Evolutionary conservation across 768 basidiomycete genomes (phyloP).

Genomic region (Leccinum ochraceum): DNA sequence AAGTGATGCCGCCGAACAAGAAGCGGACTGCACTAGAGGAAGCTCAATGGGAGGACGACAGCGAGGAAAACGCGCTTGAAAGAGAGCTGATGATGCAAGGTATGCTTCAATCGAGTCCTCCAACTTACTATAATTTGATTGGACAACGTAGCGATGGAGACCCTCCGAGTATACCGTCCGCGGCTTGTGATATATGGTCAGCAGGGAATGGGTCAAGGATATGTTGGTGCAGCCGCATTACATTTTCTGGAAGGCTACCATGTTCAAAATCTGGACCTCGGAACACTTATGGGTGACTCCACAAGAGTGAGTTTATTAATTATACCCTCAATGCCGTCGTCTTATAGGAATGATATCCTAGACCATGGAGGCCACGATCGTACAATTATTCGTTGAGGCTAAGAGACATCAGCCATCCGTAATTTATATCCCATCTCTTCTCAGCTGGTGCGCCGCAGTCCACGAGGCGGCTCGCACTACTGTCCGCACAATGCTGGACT

Average conservation of each 20-base stretch:
- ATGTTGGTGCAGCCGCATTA: conserved; percentile 86
- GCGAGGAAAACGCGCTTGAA: conserved; percentile 81
- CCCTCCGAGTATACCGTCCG: conserved; percentile 86
- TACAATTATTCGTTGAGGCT: conserved; percentile 94
- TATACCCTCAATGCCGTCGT: neutral
- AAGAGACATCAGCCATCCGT: conserved; percentile 97
- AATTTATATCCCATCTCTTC: conserved; percentile 89
- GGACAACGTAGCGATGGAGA: conserved; percentile 75
- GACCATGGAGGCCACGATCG: conserved; percentile 90
- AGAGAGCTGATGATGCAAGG: conserved; percentile 88
- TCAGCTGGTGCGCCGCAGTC: conserved; percentile 83
- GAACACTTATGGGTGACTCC: conserved; percentile 84
- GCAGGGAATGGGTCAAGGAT: conserved; percentile 87
- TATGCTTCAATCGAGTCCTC: conserved; percentile 37
- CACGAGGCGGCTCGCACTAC: conserved; percentile 84
- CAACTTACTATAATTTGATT: neutral
- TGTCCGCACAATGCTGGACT: conserved; percentile 88
- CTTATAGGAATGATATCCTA: conserved; percentile 30
- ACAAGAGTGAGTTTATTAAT: conserved; percentile 61
- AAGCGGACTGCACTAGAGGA: conserved; percentile 87
- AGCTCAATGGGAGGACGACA: conserved; percentile 87
- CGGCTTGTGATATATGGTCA: conserved; percentile 81
- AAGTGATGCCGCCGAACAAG: conserved; percentile 79
- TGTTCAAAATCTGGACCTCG: conserved; percentile 91
- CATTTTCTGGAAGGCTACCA: conserved; percentile 97